Conservation (phyloP, 176 grass and related monocot genomes). For the Tuctoria greenei region DNA sequence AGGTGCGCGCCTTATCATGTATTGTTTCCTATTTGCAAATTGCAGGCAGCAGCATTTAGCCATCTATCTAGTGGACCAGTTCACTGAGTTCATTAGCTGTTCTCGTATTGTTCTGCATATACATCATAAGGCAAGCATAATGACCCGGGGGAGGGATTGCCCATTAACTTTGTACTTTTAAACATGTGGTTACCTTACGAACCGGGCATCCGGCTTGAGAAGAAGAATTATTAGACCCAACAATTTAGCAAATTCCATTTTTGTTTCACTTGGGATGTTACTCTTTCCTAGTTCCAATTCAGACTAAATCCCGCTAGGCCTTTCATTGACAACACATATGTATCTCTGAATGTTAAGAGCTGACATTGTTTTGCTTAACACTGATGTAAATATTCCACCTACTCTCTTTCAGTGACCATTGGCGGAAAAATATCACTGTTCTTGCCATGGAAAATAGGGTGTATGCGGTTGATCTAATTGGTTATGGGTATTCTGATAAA, state of each 20-base stretch:
- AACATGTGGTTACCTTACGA: not conserved
- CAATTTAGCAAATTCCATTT: not conserved
- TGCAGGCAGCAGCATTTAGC: not conserved
- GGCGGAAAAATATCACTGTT: constrained; percentile 77
- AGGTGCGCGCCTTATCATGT: constrained; percentile 44
- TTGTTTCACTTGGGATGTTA: not conserved
- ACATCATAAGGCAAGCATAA: not conserved
- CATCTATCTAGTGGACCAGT: not conserved
- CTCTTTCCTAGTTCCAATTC: not conserved
- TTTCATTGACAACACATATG: not conserved
- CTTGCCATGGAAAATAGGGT: constrained; percentile 68
- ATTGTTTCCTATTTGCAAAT: constrained; percentile 12
- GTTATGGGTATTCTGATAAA: constrained; percentile 95
- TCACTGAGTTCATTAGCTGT: not conserved
- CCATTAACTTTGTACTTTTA: not conserved
- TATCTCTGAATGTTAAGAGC: not conserved
- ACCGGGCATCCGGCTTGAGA: not conserved
- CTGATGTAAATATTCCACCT: not conserved
- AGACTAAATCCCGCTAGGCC: not conserved
- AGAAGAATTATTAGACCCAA: not conserved
- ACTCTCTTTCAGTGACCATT: constrained; percentile 67
- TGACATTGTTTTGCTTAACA: not conserved
- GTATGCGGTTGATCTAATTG: constrained; percentile 88
- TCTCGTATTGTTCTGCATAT: not conserved
- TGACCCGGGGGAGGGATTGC: not conserved